Evolutionary conservation across 345 rosid genomes (phyloP).

Genomic region (Garcia nutans): DNA sequence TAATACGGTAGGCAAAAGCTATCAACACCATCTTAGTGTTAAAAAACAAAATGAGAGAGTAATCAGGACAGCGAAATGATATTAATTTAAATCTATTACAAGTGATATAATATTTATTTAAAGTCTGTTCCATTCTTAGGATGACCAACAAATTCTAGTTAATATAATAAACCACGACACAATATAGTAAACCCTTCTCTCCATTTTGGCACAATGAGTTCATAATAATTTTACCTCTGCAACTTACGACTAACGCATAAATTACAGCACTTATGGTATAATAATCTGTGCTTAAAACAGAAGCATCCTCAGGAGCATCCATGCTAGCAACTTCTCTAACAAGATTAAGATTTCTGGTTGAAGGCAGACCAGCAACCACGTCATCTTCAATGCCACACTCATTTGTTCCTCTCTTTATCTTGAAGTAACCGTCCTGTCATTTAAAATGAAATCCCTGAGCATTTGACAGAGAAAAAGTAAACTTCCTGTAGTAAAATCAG

Average conservation of each 20-base stretch:
- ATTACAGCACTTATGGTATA: neutral
- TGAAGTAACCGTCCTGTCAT: conserved; percentile 87
- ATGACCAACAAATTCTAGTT: conserved; percentile 1
- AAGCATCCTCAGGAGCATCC: conserved; percentile 41
- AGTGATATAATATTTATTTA: neutral
- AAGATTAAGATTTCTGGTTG: conserved; percentile 67
- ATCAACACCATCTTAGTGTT: too few relatives aligned
- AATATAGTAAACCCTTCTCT: neutral
- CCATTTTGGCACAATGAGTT: neutral
- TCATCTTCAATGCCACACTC: conserved; percentile 90
- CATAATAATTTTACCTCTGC: neutral
- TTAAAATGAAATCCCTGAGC: neutral
- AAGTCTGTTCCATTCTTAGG: neutral
- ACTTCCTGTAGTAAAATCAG: neutral
- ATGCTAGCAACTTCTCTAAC: conserved; percentile 37
- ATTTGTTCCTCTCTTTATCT: conserved; percentile 79
- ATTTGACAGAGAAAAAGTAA: neutral
- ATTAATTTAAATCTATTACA: too few relatives aligned
- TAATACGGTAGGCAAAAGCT: too few relatives aligned
- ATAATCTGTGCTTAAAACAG: conserved; percentile 28
- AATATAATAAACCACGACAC: neutral
- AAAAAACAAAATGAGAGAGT: too few relatives aligned
- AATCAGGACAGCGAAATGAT: too few relatives aligned
- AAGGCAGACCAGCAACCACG: conserved; percentile 79
- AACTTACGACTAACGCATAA: conserved; percentile 1